Evolutionary conservation across 2,329 filamentous ascomycete genomes (phyloP).

Genomic region (Exophiala sideris): DNA sequence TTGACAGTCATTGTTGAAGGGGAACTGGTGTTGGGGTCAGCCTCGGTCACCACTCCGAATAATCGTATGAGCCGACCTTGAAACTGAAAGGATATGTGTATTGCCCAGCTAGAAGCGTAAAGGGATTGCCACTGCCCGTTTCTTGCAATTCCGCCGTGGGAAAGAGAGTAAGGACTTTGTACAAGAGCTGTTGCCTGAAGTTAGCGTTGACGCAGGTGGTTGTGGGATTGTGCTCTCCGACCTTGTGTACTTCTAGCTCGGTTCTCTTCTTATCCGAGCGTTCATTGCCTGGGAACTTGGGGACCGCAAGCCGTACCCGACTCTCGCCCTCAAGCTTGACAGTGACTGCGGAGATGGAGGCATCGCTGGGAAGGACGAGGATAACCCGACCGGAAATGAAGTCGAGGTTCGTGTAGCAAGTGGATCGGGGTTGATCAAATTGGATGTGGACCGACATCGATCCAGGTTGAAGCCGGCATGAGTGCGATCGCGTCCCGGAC

Average conservation of each 20-base stretch:
- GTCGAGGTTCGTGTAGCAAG: conserved; percentile 49
- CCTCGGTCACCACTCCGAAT: neutral
- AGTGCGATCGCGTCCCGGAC: conserved; percentile 11
- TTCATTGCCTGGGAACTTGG: conserved; percentile 40
- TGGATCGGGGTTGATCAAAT: conserved; percentile 40
- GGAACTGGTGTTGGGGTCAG: conserved; percentile 36
- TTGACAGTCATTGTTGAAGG: conserved; percentile 50
- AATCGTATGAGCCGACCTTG: conserved; percentile 37
- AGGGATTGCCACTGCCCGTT: conserved; percentile 33
- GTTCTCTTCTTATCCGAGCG: conserved; percentile 46
- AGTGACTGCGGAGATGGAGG: conserved; percentile 44
- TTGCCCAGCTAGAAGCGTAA: conserved; percentile 44
- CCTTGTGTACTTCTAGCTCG: conserved; percentile 50
- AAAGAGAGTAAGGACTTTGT: conserved; percentile 47
- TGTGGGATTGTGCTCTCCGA: conserved; percentile 28
- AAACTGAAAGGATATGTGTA: conserved; percentile 51
- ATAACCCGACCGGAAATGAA: conserved; percentile 45
- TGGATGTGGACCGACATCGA: conserved; percentile 46
- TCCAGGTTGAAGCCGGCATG: conserved; percentile 19
- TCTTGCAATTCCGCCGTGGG: conserved; percentile 43
- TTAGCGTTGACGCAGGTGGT: conserved; percentile 4
- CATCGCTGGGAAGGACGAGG: conserved; percentile 41
- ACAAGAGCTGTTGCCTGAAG: conserved; percentile 39
- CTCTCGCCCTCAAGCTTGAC: conserved; percentile 52
- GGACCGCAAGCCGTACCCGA: conserved; percentile 42